These are phyloP conservation scores for Saccharomycopsis lassenensis DNA, from an alignment of 805 yeast genomes.

Conservation along the genomic window DNA sequence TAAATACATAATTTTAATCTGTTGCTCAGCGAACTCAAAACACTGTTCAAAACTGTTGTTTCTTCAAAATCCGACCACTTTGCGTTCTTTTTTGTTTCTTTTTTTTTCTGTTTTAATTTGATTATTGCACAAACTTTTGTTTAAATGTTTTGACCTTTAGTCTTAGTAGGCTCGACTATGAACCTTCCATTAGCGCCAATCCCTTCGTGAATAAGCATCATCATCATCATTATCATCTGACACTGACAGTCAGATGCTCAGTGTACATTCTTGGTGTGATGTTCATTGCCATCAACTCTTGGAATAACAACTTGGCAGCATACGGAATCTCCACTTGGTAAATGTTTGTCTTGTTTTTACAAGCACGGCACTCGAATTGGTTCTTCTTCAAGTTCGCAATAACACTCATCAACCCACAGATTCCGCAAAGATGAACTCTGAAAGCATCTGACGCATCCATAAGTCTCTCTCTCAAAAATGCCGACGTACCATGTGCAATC, in stretches of 20 bases:
- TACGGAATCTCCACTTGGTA: constrained; percentile 97
- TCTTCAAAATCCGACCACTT: not conserved
- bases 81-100: not conserved
- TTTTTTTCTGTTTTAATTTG: constrained; percentile 2
- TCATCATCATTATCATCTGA: constrained; percentile 1
- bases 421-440: constrained; percentile 95
- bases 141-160: too few relatives aligned
- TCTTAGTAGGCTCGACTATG: too few relatives aligned
- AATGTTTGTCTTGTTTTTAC: constrained; percentile 96
- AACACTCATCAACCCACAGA: constrained; percentile 97
- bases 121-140: not conserved
- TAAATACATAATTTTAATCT: too few relatives aligned
- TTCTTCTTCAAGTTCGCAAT: constrained; percentile 95
- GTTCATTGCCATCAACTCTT: constrained; percentile 99
- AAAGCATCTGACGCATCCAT: constrained; percentile 99
- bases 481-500: constrained; percentile 99
- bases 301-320: constrained; percentile 96
- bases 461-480: constrained; percentile 91
- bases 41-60: constrained; percentile 2
- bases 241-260: constrained; percentile 45
- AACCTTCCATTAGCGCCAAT: not conserved
- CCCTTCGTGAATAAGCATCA: not conserved
- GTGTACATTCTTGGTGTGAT: constrained; percentile 95
- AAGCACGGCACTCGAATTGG: constrained; percentile 96
- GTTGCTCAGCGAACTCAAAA: too few relatives aligned